phyloP scores from a whole-genome alignment of 106 monocot genomes.

The Amphibolis antarctica region DNA sequence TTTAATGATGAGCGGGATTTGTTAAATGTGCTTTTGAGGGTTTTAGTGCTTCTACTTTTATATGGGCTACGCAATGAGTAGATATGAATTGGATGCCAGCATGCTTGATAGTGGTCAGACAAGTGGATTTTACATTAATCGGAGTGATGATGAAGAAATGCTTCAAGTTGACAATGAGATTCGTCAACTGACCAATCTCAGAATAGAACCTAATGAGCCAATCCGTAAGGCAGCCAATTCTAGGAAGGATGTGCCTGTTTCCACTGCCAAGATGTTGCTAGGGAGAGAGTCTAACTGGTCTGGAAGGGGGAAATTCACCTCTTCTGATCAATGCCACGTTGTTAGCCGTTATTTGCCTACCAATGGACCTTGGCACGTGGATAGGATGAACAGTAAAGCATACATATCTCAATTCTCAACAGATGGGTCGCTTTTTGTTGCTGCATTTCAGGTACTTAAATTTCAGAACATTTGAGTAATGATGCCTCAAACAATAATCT shows the following conservation, averaged over 20 bases:
- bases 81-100: conserved; percentile 23
- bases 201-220: conserved; percentile 39
- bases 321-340: conserved; percentile 55
- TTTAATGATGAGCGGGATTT: too few relatives aligned
- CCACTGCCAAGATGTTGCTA: conserved; percentile 48
- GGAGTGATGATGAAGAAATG: conserved; percentile 7
- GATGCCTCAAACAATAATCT: too few relatives aligned
- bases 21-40: neutral
- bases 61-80: conserved; percentile 59
- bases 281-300: conserved; percentile 62
- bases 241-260: conserved; percentile 18
- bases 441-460: conserved; percentile 80
- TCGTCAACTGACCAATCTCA: conserved; percentile 49
- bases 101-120: neutral
- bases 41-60: neutral
- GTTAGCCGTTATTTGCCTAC: conserved; percentile 62
- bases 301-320: conserved; percentile 53
- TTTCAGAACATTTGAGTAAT: too few relatives aligned
- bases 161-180: conserved; percentile 39
- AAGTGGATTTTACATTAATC: conserved; percentile 6
- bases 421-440: conserved; percentile 78
- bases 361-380: conserved; percentile 62
- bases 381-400: conserved; percentile 57
- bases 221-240: conserved; percentile 19
- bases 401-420: conserved; percentile 88